phyloP scores from a whole-genome alignment of 352 stramenopile species.

The Phytophthora podocarpi region DNA sequence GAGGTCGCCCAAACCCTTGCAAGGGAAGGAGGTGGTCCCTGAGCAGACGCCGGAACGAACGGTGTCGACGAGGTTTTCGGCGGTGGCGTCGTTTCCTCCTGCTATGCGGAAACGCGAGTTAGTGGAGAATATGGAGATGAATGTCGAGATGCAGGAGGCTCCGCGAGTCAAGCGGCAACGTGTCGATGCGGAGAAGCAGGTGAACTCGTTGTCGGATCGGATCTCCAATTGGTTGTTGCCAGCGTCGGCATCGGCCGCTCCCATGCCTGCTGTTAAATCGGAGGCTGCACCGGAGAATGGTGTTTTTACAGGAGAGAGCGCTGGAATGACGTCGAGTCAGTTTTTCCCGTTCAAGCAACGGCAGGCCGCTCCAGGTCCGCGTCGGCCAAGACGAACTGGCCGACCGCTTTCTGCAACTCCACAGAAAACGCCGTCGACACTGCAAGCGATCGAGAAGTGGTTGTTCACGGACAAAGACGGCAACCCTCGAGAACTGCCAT shows the following conservation, averaged over 20 bases:
- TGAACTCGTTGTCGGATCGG: conserved; percentile 51
- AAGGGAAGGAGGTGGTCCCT: conserved; percentile 51
- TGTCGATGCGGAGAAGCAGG: conserved; percentile 39
- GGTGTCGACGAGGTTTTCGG: conserved; percentile 44
- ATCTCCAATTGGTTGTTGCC: conserved; percentile 69
- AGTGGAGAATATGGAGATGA: conserved; percentile 26
- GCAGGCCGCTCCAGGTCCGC: conserved; percentile 12
- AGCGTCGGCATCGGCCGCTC: conserved; percentile 6
- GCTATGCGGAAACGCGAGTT: conserved; percentile 42
- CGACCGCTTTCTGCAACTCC: conserved; percentile 11
- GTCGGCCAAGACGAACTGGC: conserved; percentile 23
- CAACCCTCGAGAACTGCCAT: conserved; percentile 35
- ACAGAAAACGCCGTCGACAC: conserved; percentile 36
- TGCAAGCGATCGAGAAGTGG: conserved; percentile 61
- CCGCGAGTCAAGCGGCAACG: conserved; percentile 51
- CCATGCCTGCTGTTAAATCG: conserved; percentile 9
- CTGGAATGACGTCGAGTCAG: conserved; percentile 14
- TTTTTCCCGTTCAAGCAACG: conserved; percentile 50
- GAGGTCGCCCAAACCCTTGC: conserved; percentile 28
- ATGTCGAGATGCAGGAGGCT: conserved; percentile 30
- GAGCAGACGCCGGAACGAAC: conserved; percentile 31
- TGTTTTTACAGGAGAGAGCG: conserved; percentile 12
- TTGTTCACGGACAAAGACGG: conserved; percentile 56
- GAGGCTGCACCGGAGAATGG: conserved; percentile 1
- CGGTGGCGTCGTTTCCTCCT: conserved; percentile 45